Conservation (phyloP, 495 filamentous ascomycete species). For the Penicillium paxilli region DNA sequence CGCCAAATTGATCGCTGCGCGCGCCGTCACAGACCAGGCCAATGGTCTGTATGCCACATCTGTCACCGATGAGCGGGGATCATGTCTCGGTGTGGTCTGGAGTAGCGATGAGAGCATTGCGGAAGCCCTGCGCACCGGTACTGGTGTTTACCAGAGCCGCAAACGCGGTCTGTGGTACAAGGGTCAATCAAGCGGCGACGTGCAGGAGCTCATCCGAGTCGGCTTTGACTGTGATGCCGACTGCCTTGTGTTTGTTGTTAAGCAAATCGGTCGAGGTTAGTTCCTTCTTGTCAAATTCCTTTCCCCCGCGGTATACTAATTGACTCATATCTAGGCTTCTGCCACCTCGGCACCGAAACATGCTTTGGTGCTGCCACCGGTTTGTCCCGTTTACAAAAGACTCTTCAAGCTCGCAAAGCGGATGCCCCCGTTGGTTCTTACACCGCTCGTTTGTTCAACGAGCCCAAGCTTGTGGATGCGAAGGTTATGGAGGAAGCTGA, state of each 20-base stretch:
- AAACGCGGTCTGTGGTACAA: slow-evolving; percentile 97
- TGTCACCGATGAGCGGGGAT: slow-evolving; percentile 84
- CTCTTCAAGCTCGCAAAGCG: slow-evolving; percentile 72
- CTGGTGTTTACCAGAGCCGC: slow-evolving; percentile 91
- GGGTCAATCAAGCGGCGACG: slow-evolving; percentile 89
- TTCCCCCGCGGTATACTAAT: slow-evolving; percentile 14
- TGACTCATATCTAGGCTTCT: slow-evolving; percentile 67
- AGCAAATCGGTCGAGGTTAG: slow-evolving; percentile 76
- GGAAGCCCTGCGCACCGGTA: slow-evolving; percentile 82
- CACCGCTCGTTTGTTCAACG: slow-evolving; percentile 87
- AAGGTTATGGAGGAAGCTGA: slow-evolving; percentile 99
- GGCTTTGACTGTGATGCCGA: slow-evolving; percentile 91
- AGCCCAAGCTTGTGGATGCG: slow-evolving; percentile 81
- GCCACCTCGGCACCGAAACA: slow-evolving; percentile 85
- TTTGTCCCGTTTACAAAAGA: slow-evolving; percentile 80
- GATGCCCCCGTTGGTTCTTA: slow-evolving; percentile 89
- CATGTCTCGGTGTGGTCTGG: slow-evolving; percentile 87
- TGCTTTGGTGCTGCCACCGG: slow-evolving; percentile 88
- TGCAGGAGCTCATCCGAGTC: slow-evolving; percentile 82
- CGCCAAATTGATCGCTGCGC: slow-evolving; percentile 65
- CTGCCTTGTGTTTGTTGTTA: slow-evolving; percentile 84
- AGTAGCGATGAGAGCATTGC: slow-evolving; percentile 86
- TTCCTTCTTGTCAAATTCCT: background rate
- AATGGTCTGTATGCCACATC: slow-evolving; percentile 86
- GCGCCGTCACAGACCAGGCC: slow-evolving; percentile 74